Percentiles rank a stretch among this genome's conserved stretches.
phyloP scores from a whole-genome alignment of 805 yeast species.

The Yamadazyma philogaea region DNA sequence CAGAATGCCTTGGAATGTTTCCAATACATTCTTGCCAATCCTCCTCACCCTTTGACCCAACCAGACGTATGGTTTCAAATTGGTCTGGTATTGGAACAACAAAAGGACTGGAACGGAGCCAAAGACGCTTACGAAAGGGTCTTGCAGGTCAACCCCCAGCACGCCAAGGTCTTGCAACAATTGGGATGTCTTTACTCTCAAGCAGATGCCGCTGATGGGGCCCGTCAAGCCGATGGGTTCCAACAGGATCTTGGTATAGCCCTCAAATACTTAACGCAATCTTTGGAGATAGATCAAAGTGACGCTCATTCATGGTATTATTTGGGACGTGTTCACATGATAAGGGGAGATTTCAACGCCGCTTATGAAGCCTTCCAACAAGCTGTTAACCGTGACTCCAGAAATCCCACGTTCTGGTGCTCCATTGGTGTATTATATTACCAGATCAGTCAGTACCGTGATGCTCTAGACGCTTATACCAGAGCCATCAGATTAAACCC shows the following conservation, averaged over 20 bases:
- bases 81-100: conserved; percentile 92
- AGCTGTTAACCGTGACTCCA: conserved; percentile 93
- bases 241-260: conserved; percentile 80
- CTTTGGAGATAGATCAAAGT: conserved; percentile 80
- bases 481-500: conserved; percentile 95
- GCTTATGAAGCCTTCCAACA: conserved; percentile 99
- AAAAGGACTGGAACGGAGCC: conserved; percentile 87
- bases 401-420: conserved; percentile 98
- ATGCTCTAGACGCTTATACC: conserved; percentile 96
- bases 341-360: conserved; percentile 88
- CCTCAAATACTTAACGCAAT: conserved; percentile 74
- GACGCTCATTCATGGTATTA: conserved; percentile 99
- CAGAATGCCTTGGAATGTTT: conserved; percentile 90
- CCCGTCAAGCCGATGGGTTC: conserved; percentile 8
- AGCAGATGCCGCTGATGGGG: conserved; percentile 29
- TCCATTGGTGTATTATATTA: conserved; percentile 93
- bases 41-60: conserved; percentile 94
- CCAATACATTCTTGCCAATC: conserved; percentile 83
- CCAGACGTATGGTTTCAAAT: conserved; percentile 99
- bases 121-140: conserved; percentile 95
- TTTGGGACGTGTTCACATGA: conserved; percentile 95
- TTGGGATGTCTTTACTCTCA: conserved; percentile 91
- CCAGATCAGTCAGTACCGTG: conserved; percentile 93
- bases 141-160: conserved; percentile 82
- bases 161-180: conserved; percentile 94